Conservation (phyloP, 73 alveolate genomes). For the Breviolum minutum region DNA sequence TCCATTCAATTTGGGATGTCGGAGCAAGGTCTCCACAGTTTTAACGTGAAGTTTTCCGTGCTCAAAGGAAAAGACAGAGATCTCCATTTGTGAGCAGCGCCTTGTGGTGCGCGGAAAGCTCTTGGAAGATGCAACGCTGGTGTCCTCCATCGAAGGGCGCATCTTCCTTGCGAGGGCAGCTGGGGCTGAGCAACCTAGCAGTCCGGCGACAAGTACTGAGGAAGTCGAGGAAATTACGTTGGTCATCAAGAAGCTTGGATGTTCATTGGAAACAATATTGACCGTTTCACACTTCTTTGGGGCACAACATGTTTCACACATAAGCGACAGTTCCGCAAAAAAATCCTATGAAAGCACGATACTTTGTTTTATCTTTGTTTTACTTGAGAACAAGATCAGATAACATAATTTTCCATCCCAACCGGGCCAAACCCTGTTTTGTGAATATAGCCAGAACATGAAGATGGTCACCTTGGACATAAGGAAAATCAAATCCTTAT, state of each 20-base stretch:
- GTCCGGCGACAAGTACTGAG: neutral
- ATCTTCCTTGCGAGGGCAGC: conserved; percentile 26
- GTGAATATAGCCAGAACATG: too few species aligned
- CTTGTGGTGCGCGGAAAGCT: conserved; percentile 24
- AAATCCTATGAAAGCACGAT: too few species aligned
- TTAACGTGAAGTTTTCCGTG: neutral
- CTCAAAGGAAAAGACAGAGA: neutral
- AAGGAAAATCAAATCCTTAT: too few species aligned
- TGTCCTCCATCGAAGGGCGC: conserved; percentile 11
- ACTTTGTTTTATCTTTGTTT: too few species aligned
- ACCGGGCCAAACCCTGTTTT: too few species aligned
- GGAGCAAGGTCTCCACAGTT: neutral
- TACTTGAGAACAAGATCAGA: too few species aligned
- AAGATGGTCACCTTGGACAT: too few species aligned
- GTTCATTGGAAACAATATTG: neutral
- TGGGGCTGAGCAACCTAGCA: neutral
- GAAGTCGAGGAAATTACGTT: neutral
- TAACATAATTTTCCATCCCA: too few species aligned
- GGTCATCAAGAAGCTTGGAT: neutral
- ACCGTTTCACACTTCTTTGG: neutral
- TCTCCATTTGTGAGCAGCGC: neutral
- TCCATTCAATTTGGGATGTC: neutral
- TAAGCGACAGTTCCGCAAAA: too few species aligned
- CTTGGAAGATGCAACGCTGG: conserved; percentile 3
- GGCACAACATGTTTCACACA: too few species aligned